These are phyloP conservation scores for Sonneratia caseolaris DNA, from an alignment of 345 rosid species.

Conservation along the genomic window DNA sequence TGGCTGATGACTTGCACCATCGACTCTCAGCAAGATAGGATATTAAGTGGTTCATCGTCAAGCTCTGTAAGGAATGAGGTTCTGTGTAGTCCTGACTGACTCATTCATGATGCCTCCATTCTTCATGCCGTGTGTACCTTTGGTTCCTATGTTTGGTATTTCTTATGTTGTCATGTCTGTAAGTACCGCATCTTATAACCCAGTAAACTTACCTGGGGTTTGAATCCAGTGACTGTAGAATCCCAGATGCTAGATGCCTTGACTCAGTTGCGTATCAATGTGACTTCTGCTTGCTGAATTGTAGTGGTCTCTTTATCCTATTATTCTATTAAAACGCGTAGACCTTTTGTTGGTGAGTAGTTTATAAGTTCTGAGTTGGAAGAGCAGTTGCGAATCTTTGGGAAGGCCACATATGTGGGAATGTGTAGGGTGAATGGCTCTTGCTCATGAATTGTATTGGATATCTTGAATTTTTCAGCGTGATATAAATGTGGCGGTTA, in stretches of 20 bases:
- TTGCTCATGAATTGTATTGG: background rate
- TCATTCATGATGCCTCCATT: background rate
- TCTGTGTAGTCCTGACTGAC: background rate
- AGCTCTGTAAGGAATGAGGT: conserved; percentile 5
- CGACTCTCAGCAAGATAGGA: conserved; percentile 69
- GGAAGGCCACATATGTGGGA: background rate
- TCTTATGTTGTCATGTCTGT: background rate
- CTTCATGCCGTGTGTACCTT: background rate
- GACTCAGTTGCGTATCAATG: background rate
- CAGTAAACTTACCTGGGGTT: background rate
- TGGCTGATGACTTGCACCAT: conserved; percentile 91
- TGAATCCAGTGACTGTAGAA: background rate
- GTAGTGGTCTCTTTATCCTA: background rate
- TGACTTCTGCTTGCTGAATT: background rate
- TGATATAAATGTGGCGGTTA: background rate
- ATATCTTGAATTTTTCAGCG: background rate
- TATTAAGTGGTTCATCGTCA: background rate
- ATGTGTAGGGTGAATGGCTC: background rate
- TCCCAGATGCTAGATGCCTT: background rate
- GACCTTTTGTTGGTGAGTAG: background rate
- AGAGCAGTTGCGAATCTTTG: background rate
- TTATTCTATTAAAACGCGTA: no score
- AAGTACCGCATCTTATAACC: background rate
- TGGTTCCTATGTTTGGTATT: background rate
- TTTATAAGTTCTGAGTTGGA: background rate